Evolutionary conservation across 768 basidiomycete species (phyloP), one percentile per base, ranked within the genome.

Genomic region (Lactarius hengduanensis): DNA sequence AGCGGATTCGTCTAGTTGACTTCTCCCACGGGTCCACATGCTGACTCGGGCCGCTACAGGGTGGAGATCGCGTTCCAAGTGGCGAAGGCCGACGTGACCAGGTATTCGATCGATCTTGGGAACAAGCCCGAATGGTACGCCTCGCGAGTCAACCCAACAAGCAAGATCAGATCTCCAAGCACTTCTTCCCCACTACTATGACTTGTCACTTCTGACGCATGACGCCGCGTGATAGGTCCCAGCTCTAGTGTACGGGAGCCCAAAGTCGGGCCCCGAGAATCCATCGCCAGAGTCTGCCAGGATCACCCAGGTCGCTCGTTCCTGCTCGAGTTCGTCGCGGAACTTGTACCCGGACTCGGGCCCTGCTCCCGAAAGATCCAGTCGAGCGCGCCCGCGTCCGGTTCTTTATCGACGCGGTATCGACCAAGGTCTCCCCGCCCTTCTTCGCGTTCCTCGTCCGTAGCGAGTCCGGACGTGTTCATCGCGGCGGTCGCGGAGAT

Each of bases 41-140:
- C 57, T 53, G 57, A 66, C 41, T 55, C 54, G 4, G 11, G 13
- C 11, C 8, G 28, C 20, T 9, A 38, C 65, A 88, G 83, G 83
- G n/a, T n/a, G 22, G 83, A 86, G 65, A 76, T 89, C n/a, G 84
- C 86, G 1, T 80, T 89, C 40, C 76, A 79, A 32, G 88, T 88
- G 67, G 79, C 81, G 5, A 79, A 80, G 1, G 78, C 82, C 1
- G 71, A 79, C 1, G 84, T 78, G 71, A 81, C 78, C 40, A 75
- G 79, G 28, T 86, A 78, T 66, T 80, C 86, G 67, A 81, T 89
- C 47, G 83, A 89, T 70, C 74, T 89, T 28, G 54, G 66, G 67
- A 83, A 85, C 76, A 89, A 89, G 75, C 88, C 88, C 0, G 83
- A 81, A 59, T 88, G 87, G 87, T 89, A 85, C 72, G 82, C 82